A percentile compares a stretch with the other conserved stretches of the same genome.
phyloP scores from a whole-genome alignment of 1,284 basidiomycete genomes.

The Cutaneotrichosporon sp. region DNA sequence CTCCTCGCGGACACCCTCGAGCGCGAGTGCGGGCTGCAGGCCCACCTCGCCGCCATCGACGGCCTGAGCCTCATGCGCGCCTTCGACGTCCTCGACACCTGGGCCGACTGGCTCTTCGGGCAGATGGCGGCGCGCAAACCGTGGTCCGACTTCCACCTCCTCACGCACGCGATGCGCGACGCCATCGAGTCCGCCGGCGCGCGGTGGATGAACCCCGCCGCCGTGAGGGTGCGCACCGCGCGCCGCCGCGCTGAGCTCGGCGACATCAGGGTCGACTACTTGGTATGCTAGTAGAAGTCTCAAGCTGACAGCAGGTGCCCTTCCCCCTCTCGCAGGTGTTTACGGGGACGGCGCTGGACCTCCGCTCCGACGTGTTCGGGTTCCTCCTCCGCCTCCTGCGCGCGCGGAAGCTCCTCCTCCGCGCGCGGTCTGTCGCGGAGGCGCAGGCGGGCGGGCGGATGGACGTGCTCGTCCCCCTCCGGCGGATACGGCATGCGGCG shows the following conservation, averaged over 20 bases:
- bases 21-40: constrained; percentile 69
- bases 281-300: constrained; percentile 54
- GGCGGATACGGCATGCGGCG: constrained; percentile 69
- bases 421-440: constrained; percentile 59
- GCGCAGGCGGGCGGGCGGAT: constrained; percentile 46
- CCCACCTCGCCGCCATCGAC: constrained; percentile 71
- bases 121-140: constrained; percentile 63
- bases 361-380: constrained; percentile 71
- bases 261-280: constrained; percentile 69
- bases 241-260: constrained; percentile 59
- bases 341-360: constrained; percentile 61
- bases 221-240: constrained; percentile 69
- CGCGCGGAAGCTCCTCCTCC: constrained; percentile 61
- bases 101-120: constrained; percentile 68
- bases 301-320: constrained; percentile 54
- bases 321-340: constrained; percentile 81
- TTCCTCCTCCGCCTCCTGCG: constrained; percentile 73
- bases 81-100: constrained; percentile 65
- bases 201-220: constrained; percentile 67
- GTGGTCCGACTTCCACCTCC: constrained; percentile 81
- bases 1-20: constrained; percentile 63
- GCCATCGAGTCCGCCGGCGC: constrained; percentile 60
- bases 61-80: constrained; percentile 73
- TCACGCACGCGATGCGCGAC: constrained; percentile 75
- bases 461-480: constrained; percentile 65